Percentiles rank a stretch among this genome's conserved stretches.
Evolutionary conservation across 257 asterid species (phyloP).

Genomic region (Gentiana dahurica): DNA sequence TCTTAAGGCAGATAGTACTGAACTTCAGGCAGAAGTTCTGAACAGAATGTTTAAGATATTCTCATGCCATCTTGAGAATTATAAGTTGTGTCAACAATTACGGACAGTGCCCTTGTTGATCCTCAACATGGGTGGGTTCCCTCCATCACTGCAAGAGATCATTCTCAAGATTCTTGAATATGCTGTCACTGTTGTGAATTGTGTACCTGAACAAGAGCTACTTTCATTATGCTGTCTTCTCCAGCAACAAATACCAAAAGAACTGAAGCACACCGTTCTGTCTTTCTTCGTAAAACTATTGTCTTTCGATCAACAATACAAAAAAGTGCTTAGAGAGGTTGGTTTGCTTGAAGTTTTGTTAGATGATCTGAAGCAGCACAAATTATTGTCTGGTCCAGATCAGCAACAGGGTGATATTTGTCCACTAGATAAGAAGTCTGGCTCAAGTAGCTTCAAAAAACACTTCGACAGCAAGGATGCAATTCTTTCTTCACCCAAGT

Average conservation of each 20-base stretch:
- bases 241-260: conserved; percentile 84
- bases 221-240: conserved; percentile 93
- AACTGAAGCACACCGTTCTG: conserved; percentile 68
- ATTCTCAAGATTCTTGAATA: conserved; percentile 95
- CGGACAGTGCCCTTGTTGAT: conserved; percentile 94
- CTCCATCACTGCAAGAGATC: conserved; percentile 75
- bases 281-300: conserved; percentile 88
- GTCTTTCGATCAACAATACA: conserved; percentile 96
- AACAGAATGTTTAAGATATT: conserved; percentile 89
- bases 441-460: conserved; percentile 73
- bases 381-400: conserved; percentile 62
- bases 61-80: conserved; percentile 92
- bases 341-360: conserved; percentile 93
- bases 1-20: conserved; percentile 80
- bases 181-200: conserved; percentile 92
- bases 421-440: conserved; percentile 51
- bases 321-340: conserved; percentile 89
- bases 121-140: conserved; percentile 93
- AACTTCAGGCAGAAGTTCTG: conserved; percentile 87
- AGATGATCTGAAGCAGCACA: conserved; percentile 94
- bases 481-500: conserved; percentile 89
- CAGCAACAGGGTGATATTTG: conserved; percentile 38
- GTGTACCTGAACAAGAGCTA: conserved; percentile 94
- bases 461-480: conserved; percentile 72
- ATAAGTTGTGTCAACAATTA: conserved; percentile 86